A percentile compares a stretch with the other conserved stretches of the same genome.
phyloP scores from a whole-genome alignment of 208 protist genomes.

The Wallacemonas sp. region DNA sequence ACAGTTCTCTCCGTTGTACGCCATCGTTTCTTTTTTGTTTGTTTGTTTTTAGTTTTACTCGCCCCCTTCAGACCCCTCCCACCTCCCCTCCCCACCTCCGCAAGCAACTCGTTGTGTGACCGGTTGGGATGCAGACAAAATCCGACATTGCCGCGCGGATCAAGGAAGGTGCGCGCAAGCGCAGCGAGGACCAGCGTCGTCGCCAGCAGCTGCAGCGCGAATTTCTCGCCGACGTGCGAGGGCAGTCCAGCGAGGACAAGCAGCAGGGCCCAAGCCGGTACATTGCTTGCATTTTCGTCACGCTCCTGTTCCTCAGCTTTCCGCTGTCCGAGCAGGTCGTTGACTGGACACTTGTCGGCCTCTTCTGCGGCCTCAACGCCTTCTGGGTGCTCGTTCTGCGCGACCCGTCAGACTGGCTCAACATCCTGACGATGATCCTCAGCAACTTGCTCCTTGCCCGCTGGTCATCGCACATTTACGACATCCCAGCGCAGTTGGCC shows the following conservation, averaged over 20 bases:
- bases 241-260: constrained; percentile 24
- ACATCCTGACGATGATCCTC: constrained; percentile 42
- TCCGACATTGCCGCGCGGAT: constrained; percentile 65
- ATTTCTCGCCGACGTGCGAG: constrained; percentile 42
- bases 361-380: constrained; percentile 58
- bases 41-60: too few relatives aligned
- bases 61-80: too few relatives aligned
- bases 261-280: constrained; percentile 30
- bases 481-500: constrained; percentile 45
- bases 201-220: constrained; percentile 64
- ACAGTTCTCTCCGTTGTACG: too few relatives aligned
- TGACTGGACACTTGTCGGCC: constrained; percentile 70
- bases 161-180: constrained; percentile 52
- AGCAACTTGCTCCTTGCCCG: constrained; percentile 65
- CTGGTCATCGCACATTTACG: constrained; percentile 53
- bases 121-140: constrained; percentile 18
- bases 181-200: constrained; percentile 58
- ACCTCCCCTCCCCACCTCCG: too few relatives aligned
- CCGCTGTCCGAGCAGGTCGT: constrained; percentile 74
- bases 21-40: too few relatives aligned
- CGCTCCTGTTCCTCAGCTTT: constrained; percentile 79
- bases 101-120: too few relatives aligned
- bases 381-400: constrained; percentile 40
- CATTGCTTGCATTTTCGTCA: constrained; percentile 74
- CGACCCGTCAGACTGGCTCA: constrained; percentile 61